Evolutionary conservation across 1,284 basidiomycete species (phyloP).

Genomic region (Neolentinus lepideus): DNA sequence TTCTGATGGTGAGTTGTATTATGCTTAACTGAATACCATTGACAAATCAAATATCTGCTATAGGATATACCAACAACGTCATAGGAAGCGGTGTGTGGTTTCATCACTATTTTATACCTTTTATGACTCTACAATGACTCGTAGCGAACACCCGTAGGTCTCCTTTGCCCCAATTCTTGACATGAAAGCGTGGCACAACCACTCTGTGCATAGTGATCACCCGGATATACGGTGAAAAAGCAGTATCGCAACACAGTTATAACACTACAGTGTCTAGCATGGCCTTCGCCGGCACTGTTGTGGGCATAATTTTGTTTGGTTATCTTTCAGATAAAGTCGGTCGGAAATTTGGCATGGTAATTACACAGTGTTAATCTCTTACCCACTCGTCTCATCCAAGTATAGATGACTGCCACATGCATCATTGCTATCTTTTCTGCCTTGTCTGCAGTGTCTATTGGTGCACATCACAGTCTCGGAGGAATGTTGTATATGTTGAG

Average conservation of each 20-base stretch:
- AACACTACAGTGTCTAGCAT: conserved; percentile 59
- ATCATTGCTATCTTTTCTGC: conserved; percentile 78
- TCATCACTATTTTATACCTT: neutral
- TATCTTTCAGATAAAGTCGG: conserved; percentile 84
- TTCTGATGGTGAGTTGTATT: conserved; percentile 59
- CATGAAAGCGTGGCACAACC: neutral
- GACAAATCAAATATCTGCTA: neutral
- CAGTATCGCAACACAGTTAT: conserved; percentile 45
- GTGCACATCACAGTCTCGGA: conserved; percentile 62
- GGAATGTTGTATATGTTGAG: conserved; percentile 77
- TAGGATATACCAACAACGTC: conserved; percentile 78
- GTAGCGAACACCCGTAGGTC: conserved; percentile 52
- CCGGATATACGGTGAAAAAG: conserved; percentile 52
- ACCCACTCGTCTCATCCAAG: neutral
- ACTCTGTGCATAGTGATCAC: conserved; percentile 41
- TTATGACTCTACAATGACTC: conserved; percentile 15
- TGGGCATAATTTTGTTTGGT: conserved; percentile 73
- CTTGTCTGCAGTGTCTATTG: conserved; percentile 79
- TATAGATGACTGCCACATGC: conserved; percentile 65
- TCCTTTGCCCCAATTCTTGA: conserved; percentile 24
- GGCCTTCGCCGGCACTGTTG: conserved; percentile 76
- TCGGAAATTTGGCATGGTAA: conserved; percentile 83
- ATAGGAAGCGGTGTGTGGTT: conserved; percentile 61
- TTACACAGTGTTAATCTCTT: conserved; percentile 18
- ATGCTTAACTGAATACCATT: neutral